Evolutionary conservation across 352 stramenopile genomes (phyloP).

Genomic region (Pythium brassicae): DNA sequence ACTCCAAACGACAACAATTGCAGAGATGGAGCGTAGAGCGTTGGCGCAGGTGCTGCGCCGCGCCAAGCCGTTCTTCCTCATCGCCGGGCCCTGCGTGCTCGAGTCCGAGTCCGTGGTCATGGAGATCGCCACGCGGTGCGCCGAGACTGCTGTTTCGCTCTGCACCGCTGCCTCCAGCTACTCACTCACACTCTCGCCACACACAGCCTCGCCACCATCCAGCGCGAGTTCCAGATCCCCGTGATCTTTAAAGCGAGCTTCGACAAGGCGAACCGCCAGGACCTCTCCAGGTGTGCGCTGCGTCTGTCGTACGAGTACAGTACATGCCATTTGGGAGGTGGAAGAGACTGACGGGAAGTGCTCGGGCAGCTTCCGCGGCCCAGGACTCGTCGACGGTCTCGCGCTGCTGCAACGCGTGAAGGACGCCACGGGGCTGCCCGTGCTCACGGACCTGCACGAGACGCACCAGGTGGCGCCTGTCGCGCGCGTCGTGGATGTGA

Average conservation of each 20-base stretch:
- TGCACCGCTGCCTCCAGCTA: not conserved
- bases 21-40: slow-evolving; percentile 36
- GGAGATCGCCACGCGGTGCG: slow-evolving; percentile 60
- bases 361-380: slow-evolving; percentile 68
- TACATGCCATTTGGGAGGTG: not conserved
- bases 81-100: slow-evolving; percentile 77
- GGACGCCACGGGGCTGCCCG: slow-evolving; percentile 55
- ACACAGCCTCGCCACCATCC: slow-evolving; percentile 44
- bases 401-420: slow-evolving; percentile 74
- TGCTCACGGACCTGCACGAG: slow-evolving; percentile 87
- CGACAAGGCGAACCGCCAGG: slow-evolving; percentile 87
- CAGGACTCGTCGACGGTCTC: slow-evolving; percentile 65
- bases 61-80: slow-evolving; percentile 79
- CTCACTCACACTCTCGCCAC: not conserved
- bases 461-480: slow-evolving; percentile 72
- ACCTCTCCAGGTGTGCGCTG: slow-evolving; percentile 40
- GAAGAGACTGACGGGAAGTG: not conserved
- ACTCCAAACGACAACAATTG: not conserved
- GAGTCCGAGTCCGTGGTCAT: slow-evolving; percentile 69
- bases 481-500: slow-evolving; percentile 67
- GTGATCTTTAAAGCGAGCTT: slow-evolving; percentile 89
- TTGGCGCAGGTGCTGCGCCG: slow-evolving; percentile 49
- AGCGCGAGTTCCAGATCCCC: slow-evolving; percentile 57
- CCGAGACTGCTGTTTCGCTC: not conserved
- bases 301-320: too few relatives aligned